Conservation (phyloP, 2,329 filamentous ascomycete species). For the Aspergillus hortae region DNA sequence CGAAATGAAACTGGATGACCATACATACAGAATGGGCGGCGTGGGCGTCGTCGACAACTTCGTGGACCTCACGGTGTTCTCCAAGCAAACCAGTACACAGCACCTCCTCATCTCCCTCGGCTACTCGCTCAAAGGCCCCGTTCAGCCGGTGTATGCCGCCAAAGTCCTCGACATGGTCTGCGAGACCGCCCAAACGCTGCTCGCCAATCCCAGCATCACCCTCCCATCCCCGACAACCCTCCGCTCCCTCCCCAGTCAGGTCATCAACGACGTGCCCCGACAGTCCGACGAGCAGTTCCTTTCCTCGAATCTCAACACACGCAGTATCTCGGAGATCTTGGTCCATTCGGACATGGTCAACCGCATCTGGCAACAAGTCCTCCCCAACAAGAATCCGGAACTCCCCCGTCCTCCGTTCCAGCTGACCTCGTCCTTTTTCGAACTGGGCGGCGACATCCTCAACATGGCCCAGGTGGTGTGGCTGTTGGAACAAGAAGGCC, state of each 20-base stretch:
- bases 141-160: conserved; percentile 30
- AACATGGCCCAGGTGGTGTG: conserved; percentile 40
- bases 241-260: conserved; percentile 29
- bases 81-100: conserved; percentile 31
- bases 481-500: conserved; percentile 39
- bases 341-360: conserved; percentile 39
- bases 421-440: conserved; percentile 41
- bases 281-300: conserved; percentile 30
- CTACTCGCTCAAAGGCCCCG: conserved; percentile 35
- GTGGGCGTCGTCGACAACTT: conserved; percentile 39
- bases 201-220: conserved; percentile 31
- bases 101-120: conserved; percentile 35
- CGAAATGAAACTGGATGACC: conserved; percentile 36
- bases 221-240: conserved; percentile 33
- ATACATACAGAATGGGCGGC: conserved; percentile 36
- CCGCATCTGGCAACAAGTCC: conserved; percentile 39
- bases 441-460: conserved; percentile 41
- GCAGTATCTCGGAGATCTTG: conserved; percentile 37
- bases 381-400: conserved; percentile 20
- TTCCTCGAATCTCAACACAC: conserved; percentile 33
- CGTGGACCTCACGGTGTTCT: conserved; percentile 38
- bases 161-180: conserved; percentile 40
- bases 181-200: conserved; percentile 34
- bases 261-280: conserved; percentile 24
- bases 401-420: conserved; percentile 25